Conservation (phyloP, 2,329 filamentous ascomycete species). For the Orbilia ellipsospora region DNA sequence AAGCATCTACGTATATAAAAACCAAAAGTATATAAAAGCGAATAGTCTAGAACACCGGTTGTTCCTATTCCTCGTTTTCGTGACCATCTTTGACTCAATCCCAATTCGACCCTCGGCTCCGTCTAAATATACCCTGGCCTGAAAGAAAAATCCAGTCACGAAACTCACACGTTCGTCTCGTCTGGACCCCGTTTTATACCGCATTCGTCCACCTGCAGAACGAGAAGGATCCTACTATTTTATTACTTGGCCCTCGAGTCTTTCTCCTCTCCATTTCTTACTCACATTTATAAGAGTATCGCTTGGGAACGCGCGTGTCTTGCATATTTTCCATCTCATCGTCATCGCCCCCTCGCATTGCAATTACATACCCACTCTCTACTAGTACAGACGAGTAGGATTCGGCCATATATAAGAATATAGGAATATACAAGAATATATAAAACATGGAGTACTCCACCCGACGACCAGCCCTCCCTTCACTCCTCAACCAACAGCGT, state of each 20-base stretch:
- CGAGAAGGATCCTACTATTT: slow-evolving; percentile 6
- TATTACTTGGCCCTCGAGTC: no score
- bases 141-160: slow-evolving; percentile 20
- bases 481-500: slow-evolving; percentile 43
- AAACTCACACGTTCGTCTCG: slow-evolving; percentile 26
- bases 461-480: slow-evolving; percentile 44
- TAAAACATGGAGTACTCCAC: slow-evolving; percentile 46
- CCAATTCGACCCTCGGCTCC: no score
- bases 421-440: background rate
- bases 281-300: no score
- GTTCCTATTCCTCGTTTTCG: no score
- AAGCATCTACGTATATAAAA: background rate
- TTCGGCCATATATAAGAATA: background rate
- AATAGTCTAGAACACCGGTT: slow-evolving; percentile 26
- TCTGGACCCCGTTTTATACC: slow-evolving; percentile 28
- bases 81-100: no score
- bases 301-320: slow-evolving; percentile 40
- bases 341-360: slow-evolving; percentile 35
- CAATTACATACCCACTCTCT: no score
- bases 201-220: slow-evolving; percentile 46
- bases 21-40: slow-evolving; percentile 4
- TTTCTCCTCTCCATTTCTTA: no score
- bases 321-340: slow-evolving; percentile 19
- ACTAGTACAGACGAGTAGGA: background rate
- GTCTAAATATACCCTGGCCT: background rate